Base-by-base conservation (phyloP, 1,284 basidiomycete species). In the Earliella scabrosa region DNA sequence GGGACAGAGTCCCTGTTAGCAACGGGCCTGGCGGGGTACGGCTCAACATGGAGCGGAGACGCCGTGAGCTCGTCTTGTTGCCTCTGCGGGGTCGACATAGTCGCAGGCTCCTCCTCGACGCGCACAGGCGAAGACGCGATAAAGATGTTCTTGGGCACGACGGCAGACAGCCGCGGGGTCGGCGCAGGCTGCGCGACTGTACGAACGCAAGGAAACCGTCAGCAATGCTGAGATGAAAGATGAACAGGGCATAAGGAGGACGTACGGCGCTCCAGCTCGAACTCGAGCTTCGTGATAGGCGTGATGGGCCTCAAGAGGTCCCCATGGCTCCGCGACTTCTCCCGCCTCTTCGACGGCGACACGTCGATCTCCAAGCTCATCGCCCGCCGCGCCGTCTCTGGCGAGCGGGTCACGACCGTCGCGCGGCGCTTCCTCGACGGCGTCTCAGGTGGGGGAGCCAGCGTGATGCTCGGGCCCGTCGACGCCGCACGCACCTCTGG, bases 81-180 rank as follows among this genome's bases (percentile, higher is more conserved):
- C 49, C 34, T 56, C 39, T 40, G 50, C 10, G 58, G 59, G 10
- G 48, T 56, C 44, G 31, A 45, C 39, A 31, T 50, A 50, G 36
- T 39, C 29, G 23, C 60, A 57, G 36, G 46, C 43, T 45, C 53
- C 44, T 24, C 53, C 54, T 20, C n/a, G 29, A 31, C 52, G 40
- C 18, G 69, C 52, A 75, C 75, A 21, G 78, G 65, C 34, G 65
- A 55, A 2, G 58, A 53, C 1, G 81, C 79, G 46, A 90, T 80
- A 66, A 91, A 90, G 36, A 89, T 63, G 59, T 77, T 86, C 58
- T 80, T 79, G 68, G 90, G 87, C 14, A 92, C 69, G 36, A 90
- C 75, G 10, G 85, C 73, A 2, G 85, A 86, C 23, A 90, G 75
- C 18, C 82, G 79, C 21, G 78, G 78, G 10, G 81, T 76, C 18